Percentiles rank a stretch among this genome's conserved stretches.
Evolutionary conservation across 2,329 filamentous ascomycete species (phyloP).

Genomic region (Orbilia quercus): DNA sequence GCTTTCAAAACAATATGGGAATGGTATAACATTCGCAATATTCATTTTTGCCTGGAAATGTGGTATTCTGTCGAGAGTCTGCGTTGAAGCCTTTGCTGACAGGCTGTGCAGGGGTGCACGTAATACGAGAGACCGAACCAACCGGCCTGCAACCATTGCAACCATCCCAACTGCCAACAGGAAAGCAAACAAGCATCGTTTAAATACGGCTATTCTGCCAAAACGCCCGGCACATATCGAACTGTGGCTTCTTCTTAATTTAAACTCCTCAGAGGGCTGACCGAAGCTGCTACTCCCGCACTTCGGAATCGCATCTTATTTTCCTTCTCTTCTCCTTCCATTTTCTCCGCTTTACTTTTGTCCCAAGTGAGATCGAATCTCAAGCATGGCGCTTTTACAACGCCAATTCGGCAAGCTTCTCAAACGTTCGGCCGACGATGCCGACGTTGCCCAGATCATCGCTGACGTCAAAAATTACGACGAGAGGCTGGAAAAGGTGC

Average conservation of each 20-base stretch:
- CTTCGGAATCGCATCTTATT: conserved; percentile 44
- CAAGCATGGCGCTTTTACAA: conserved; percentile 39
- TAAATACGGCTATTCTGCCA: conserved; percentile 51
- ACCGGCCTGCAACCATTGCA: too few species aligned
- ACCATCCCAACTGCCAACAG: conserved; percentile 2
- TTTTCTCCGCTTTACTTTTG: background rate
- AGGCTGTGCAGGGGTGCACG: conserved; percentile 15
- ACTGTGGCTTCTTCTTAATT: conserved; percentile 42
- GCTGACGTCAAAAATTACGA: conserved; percentile 55
- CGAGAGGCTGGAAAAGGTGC: conserved; percentile 44
- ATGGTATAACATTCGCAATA: too few species aligned
- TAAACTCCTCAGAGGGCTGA: background rate
- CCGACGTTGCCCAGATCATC: conserved; percentile 47
- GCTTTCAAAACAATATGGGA: too few species aligned
- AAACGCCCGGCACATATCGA: conserved; percentile 10
- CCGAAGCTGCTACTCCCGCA: conserved; percentile 11
- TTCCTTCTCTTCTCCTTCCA: conserved; percentile 7
- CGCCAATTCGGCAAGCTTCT: conserved; percentile 48
- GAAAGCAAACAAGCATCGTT: conserved; percentile 22
- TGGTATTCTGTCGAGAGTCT: too few species aligned
- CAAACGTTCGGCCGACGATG: conserved; percentile 53
- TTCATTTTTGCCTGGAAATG: too few species aligned
- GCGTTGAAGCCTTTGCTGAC: too few species aligned
- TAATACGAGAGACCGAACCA: too few species aligned
- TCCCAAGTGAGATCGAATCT: background rate